Evolutionary conservation across 352 stramenopile species (phyloP), one percentile per base, ranked within the genome.

Genomic region (Phytophthora litchii): DNA sequence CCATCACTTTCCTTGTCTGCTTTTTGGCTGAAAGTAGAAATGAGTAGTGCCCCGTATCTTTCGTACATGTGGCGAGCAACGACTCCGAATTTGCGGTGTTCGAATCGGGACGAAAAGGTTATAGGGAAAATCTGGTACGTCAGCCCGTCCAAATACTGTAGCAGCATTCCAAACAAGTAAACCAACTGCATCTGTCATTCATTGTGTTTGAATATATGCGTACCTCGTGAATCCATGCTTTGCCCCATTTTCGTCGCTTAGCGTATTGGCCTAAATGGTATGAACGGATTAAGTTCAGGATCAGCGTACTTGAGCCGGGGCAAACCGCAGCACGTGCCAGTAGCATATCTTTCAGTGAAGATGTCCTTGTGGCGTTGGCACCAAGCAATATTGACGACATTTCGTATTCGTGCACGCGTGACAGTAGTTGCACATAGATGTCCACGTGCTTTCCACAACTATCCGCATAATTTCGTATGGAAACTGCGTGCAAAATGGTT

Each of bases 221-320:
- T 43, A 89, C 79, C 77, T 91, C 82, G 40, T 87, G 68, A 46
- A 89, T 77, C 82, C 82, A 91, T 9, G 62, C 49, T 53, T 86
- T 78, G 3, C 38, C 31, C 43, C 64, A 64, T 23, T 51, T 64
- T 19, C 61, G 31, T 17, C 54, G 50, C 29, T 74, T 80, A 0
- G 49, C 50, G 16, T 88, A 85, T 11, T 88, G 77, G 4, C 51
- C 31, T 40, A 60, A 36, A 17, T 76, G 64, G 7, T 80, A 70
- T 0, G 79, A 89, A 10, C 76, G 79, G 14, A 91, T 64, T n/a
- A 91, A 50, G 13, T 91, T 91, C 7, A 86, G 52, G 29, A 91
- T 83, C 4, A 91, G 57, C 2, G 82, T 83, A 43, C 78, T 86
- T 1, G 76, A 75, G 7, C 82, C 79, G 11, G 75, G 77, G 50